Evolutionary conservation across 306 rosid species (phyloP), one percentile per base, ranked within the genome.

Genomic region (Inga leiocalycina): DNA sequence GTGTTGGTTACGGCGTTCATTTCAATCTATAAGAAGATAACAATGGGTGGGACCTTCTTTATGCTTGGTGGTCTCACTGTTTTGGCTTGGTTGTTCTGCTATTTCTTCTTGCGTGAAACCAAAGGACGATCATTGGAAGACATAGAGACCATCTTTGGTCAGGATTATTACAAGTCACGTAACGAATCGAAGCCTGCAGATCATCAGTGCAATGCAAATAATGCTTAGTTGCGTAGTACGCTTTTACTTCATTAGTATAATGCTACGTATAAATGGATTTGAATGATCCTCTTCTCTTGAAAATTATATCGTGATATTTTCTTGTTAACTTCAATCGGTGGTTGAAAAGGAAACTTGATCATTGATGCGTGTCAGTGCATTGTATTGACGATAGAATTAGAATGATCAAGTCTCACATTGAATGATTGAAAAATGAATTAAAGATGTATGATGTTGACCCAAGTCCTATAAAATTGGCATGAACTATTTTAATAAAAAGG

Each of bases 41-140:
- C 69, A 27, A 64, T 30, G 69, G 69, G 69, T 27, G 69, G 69
- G 4, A 30, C 8, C 5, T 64, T 3, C 39, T 11, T 64, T 8
- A 30, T 64, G 69, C 5, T 64, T 27, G 20, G 41, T 64, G 69
- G 69, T 27, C 13, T 30, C 69, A 30, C 19, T 30, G 16, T 20
- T 2, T 56, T 91, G 67, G 94, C 92, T 68, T 84, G 85, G 84
- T 8, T 62, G 10, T 95, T 91, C 79, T 90, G 84, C 87, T 95
- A 75, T 39, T 89, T 81, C 87, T 88, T 77, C 77, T 56, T 89
- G 85, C 98, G 93, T 32, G 98, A 95, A 89, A 95, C 97, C 24
- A 93, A 91, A 77, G 98, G 98, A 72, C 85, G 79, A 24, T 57
- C 95, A 3, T 87, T 95, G 80, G 98, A 95, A 76, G 97, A 93